Conservation (phyloP, 805 yeast species). For the Deakozyma indianensis region DNA sequence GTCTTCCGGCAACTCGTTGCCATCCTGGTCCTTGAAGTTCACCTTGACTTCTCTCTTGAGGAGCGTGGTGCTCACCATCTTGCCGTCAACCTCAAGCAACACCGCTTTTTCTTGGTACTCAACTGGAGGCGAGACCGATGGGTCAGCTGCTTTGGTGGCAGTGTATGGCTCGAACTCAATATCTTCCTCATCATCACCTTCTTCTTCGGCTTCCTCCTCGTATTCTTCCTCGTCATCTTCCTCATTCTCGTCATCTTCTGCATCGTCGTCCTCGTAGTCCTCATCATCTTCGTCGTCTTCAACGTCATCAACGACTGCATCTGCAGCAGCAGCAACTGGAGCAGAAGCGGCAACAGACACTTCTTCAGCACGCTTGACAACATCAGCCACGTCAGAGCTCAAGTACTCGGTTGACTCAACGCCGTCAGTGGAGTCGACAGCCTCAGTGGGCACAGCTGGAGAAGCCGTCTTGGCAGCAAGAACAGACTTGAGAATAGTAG, state of each 20-base stretch:
- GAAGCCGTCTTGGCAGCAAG: not conserved
- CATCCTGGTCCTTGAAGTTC: not conserved
- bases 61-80: slow-evolving; percentile 4
- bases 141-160: not conserved
- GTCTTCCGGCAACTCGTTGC: slow-evolving; percentile 3
- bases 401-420: not conserved
- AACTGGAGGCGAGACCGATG: slow-evolving; percentile 2
- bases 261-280: slow-evolving; percentile 4
- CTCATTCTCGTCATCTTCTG: slow-evolving; percentile 1
- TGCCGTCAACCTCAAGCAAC: slow-evolving; percentile 4
- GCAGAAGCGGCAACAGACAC: slow-evolving; percentile 3
- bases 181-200: not conserved
- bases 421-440: not conserved
- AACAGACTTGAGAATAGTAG: slow-evolving; percentile 1
- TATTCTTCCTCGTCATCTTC: slow-evolving; percentile 4
- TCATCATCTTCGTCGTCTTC: slow-evolving; percentile 4
- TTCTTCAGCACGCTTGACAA: not conserved
- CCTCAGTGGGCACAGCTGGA: not conserved
- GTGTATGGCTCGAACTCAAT: slow-evolving; percentile 2
- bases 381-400: not conserved
- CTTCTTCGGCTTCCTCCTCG: slow-evolving; percentile 2
- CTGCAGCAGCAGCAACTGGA: slow-evolving; percentile 1
- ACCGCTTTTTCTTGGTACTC: slow-evolving; percentile 5
- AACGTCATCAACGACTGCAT: slow-evolving; percentile 5
- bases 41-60: slow-evolving; percentile 2